Conservation (phyloP, 176 grass and related monocot species). For the Puya raimondii region DNA sequence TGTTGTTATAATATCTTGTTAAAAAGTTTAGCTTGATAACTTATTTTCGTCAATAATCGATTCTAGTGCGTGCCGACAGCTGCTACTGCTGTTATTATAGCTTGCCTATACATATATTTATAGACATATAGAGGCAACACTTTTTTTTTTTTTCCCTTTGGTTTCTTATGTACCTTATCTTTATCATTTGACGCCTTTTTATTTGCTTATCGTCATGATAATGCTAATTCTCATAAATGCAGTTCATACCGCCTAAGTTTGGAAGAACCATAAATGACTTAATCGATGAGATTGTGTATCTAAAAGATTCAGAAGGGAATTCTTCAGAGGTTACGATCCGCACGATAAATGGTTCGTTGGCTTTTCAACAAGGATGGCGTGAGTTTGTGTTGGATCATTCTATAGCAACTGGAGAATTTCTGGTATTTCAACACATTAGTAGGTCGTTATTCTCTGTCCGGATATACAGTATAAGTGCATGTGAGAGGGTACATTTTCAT, state of each 20-base stretch:
- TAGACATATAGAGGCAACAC: too few relatives aligned
- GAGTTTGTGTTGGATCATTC: constrained; percentile 47
- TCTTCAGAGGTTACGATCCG: constrained; percentile 25
- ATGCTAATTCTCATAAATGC: constrained; percentile 13
- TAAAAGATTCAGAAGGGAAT: constrained; percentile 33
- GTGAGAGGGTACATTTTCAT: constrained; percentile 24
- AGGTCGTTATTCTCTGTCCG: constrained; percentile 40
- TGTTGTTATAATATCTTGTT: neutral
- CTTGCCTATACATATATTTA: too few relatives aligned
- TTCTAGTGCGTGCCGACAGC: too few relatives aligned
- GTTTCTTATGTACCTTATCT: too few relatives aligned
- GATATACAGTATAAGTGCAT: constrained; percentile 26
- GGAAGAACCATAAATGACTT: constrained; percentile 16
- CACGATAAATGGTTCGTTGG: constrained; percentile 21
- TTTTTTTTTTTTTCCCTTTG: too few relatives aligned
- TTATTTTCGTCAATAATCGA: too few relatives aligned
- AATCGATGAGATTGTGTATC: constrained; percentile 22
- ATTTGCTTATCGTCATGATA: neutral
- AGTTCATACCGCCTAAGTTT: constrained; percentile 42
- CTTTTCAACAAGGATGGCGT: constrained; percentile 49
- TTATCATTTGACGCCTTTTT: neutral
- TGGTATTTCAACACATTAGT: constrained; percentile 34
- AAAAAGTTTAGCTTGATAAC: too few relatives aligned
- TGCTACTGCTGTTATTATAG: too few relatives aligned
- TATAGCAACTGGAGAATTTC: constrained; percentile 30